These are phyloP conservation scores for Umbelopsis sp. DNA, from an alignment of 192 early-diverging fungal genomes.

Conservation along the genomic window DNA sequence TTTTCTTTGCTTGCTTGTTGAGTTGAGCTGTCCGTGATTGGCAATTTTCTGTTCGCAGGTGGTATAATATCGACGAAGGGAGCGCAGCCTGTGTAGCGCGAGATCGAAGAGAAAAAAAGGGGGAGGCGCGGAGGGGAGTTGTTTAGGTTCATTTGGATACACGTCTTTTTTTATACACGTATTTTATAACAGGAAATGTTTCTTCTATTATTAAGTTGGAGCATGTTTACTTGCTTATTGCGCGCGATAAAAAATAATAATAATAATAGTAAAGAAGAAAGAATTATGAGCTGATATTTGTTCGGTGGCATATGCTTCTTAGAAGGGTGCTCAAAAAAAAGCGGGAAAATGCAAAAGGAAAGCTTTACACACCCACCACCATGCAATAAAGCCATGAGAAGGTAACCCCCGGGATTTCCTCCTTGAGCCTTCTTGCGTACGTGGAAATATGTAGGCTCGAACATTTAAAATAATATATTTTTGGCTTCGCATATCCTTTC, in stretches of 20 bases:
- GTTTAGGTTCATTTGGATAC: neutral
- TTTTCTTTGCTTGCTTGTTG: too few relatives aligned
- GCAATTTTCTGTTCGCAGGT: neutral
- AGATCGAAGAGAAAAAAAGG: neutral
- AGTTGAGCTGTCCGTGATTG: neutral
- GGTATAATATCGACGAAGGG: neutral
- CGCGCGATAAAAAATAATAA: too few relatives aligned
- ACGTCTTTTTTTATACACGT: neutral
- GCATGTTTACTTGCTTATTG: too few relatives aligned
- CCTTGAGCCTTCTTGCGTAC: slow-evolving; percentile 8
- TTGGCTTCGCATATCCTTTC: neutral
- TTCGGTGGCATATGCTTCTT: too few relatives aligned
- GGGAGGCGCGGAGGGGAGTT: neutral
- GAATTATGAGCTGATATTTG: too few relatives aligned
- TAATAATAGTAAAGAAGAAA: too few relatives aligned
- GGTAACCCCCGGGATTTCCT: slow-evolving; percentile 17
- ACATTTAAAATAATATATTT: neutral
- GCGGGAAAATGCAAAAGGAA: too few relatives aligned
- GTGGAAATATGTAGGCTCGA: neutral
- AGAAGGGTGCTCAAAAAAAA: too few relatives aligned
- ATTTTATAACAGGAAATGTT: too few relatives aligned
- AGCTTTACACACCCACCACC: too few relatives aligned
- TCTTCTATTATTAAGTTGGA: too few relatives aligned
- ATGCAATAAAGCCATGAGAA: slow-evolving; percentile 1
- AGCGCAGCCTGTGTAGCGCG: neutral